A percentile compares a stretch with the other conserved stretches of the same genome.
Conservation (phyloP, 257 asterid genomes). For the Solanum habrochaites region DNA sequence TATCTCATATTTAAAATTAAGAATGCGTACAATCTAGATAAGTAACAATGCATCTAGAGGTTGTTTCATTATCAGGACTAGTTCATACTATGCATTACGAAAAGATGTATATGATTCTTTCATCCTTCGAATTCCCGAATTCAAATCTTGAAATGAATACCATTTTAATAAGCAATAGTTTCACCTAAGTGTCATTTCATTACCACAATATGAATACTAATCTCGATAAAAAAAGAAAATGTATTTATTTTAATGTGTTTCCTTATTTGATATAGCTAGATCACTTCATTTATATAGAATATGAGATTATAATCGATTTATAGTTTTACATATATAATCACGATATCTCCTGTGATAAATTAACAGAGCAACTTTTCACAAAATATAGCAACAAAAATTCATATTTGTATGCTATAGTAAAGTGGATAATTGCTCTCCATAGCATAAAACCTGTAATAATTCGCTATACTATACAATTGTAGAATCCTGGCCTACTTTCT, state of each 20-base stretch:
- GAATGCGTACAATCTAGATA: neutral
- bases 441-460: no score
- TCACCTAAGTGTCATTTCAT: no score
- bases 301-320: neutral
- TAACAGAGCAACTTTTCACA: no score
- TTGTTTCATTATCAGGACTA: neutral
- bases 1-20: neutral
- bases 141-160: neutral
- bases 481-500: no score
- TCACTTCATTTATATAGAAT: neutral
- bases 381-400: no score
- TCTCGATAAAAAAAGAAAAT: neutral
- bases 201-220: neutral
- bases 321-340: neutral
- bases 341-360: rapidly evolving
- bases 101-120: neutral
- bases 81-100: neutral
- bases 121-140: neutral
- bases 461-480: no score
- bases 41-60: neutral
- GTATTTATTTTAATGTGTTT: neutral
- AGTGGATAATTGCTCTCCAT: no score
- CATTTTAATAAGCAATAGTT: neutral
- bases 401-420: no score
- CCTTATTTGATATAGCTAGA: neutral